Base-by-base conservation (phyloP, 768 basidiomycete genomes). In the Fomitopsis pulvina region DNA sequence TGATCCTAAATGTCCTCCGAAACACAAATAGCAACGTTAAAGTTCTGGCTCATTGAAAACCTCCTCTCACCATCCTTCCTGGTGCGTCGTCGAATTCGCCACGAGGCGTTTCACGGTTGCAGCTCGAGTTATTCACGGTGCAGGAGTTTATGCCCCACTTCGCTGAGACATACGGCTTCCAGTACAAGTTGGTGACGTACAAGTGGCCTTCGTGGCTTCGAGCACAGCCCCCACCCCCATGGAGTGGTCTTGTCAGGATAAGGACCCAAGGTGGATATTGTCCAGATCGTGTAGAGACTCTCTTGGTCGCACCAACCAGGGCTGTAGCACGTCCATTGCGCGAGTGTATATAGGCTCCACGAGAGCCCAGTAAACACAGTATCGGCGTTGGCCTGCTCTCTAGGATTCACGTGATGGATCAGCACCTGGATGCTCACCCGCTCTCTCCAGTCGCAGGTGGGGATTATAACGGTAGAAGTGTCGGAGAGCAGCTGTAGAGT, bases 41-140 rank as follows among this genome's bases (percentile, higher is more conserved):
- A 99, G 66, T 99, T 98, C 70, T 98, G 96, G 96, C 98, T 98
- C 69, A 98, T 99, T 55, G 90, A 96, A 65, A 98, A 99, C 70
- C 98, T 99, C 78, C 77, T 98, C 12, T 98, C 95, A 0, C 96
- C 95, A 0, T 88, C 93, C 0, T 99, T 99, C 79, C 69, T 97
- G 51, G 92, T 91, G 57, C 58, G 80, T 71, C 7, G 3, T 41
- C 28, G 26, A 53, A 12, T 21, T 16, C 28, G 16, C 14, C n/a
- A n/a, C n/a, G n/a, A 6, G n/a, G 3, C 8, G 20, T 38, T 26
- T n/a, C 24, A 18, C 12, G 5, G n/a, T n/a, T 18, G 30, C 1
- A 24, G 21, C 22, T 18, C 1, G 20, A 21, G 32, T 11, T 47
- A 12, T 47, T 2, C 8, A 10, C 37, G 38, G 30, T 27, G 3